phyloP scores from a whole-genome alignment of 2,329 filamentous ascomycete genomes.

The Teratosphaeria nubilosa region DNA sequence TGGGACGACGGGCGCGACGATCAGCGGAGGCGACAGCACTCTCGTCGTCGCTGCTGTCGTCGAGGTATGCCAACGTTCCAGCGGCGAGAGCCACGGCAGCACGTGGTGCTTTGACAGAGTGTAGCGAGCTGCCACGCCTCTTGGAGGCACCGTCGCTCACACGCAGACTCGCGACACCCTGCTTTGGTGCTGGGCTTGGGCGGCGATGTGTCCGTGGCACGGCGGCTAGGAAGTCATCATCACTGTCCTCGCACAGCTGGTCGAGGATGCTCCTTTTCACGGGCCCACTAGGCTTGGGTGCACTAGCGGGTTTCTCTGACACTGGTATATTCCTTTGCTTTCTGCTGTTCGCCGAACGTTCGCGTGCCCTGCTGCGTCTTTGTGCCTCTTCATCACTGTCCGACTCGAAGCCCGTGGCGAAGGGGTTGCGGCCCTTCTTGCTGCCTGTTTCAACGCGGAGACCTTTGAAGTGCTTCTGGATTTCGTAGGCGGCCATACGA shows the following conservation, averaged over 20 bases:
- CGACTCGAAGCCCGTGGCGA: conserved; percentile 25
- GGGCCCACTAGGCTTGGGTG: not conserved
- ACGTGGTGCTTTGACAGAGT: conserved; percentile 1
- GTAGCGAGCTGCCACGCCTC: conserved; percentile 10
- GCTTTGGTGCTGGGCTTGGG: conserved; percentile 19
- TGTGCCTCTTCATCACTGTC: conserved; percentile 18
- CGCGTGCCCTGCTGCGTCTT: conserved; percentile 12
- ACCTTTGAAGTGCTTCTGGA: conserved; percentile 23
- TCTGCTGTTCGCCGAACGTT: conserved; percentile 9
- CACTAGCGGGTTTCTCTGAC: conserved; percentile 8
- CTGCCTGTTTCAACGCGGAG: conserved; percentile 23
- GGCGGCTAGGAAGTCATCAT: conserved; percentile 18
- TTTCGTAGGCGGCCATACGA: conserved; percentile 23
- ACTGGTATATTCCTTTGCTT: conserved; percentile 8
- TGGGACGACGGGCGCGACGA: conserved; percentile 9
- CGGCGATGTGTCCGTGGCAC: conserved; percentile 15
- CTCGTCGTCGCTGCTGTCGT: conserved; percentile 24
- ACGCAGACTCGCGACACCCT: conserved; percentile 9
- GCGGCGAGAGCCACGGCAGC: conserved; percentile 19
- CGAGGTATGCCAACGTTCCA: conserved; percentile 22
- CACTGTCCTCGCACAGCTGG: conserved; percentile 10
- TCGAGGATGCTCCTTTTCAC: conserved; percentile 10
- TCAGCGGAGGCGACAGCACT: conserved; percentile 1
- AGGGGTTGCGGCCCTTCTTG: conserved; percentile 19
- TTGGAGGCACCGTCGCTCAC: conserved; percentile 9